phyloP scores from a whole-genome alignment of 2,329 filamentous ascomycete genomes.

The Pseudogymnoascus pannorum region DNA sequence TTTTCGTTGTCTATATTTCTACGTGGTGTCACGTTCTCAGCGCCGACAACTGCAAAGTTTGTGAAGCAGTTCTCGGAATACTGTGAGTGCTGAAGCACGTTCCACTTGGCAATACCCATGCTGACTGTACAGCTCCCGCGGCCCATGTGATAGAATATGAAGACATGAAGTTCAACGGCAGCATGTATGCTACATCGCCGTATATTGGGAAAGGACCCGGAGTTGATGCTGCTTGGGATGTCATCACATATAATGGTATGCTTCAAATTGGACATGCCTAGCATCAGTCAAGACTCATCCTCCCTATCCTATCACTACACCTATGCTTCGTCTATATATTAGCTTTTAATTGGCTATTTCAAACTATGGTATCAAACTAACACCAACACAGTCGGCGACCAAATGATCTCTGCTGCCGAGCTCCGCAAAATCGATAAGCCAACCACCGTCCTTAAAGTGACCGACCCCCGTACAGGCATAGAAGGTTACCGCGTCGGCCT shows the following conservation, averaged over 20 bases:
- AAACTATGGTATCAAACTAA: conserved; percentile 1
- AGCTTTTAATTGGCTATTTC: conserved; percentile 4
- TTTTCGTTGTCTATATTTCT: conserved; percentile 3
- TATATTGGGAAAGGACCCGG: conserved; percentile 50
- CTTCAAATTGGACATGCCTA: neutral
- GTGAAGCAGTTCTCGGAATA: conserved; percentile 38
- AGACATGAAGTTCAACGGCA: conserved; percentile 41
- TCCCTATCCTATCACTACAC: conserved; percentile 9
- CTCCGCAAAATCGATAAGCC: conserved; percentile 47
- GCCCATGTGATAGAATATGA: conserved; percentile 42
- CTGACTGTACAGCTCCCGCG: conserved; percentile 37
- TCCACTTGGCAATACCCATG: conserved; percentile 7
- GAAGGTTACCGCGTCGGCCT: conserved; percentile 51
- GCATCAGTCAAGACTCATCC: conserved; percentile 11
- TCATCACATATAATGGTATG: conserved; percentile 41
- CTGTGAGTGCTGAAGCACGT: conserved; percentile 32
- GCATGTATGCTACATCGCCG: conserved; percentile 35
- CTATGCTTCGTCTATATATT: conserved; percentile 13
- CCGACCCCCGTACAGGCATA: conserved; percentile 47
- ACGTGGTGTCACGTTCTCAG: neutral
- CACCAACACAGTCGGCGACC: conserved; percentile 44
- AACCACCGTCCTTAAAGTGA: conserved; percentile 45
- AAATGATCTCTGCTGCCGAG: conserved; percentile 49
- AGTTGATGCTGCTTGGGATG: conserved; percentile 51
- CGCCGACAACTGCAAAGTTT: conserved; percentile 24